Percentiles rank a stretch among this genome's conserved stretches.
phyloP scores from a whole-genome alignment of 768 basidiomycete species.

The Panaeolus cyanescens region DNA sequence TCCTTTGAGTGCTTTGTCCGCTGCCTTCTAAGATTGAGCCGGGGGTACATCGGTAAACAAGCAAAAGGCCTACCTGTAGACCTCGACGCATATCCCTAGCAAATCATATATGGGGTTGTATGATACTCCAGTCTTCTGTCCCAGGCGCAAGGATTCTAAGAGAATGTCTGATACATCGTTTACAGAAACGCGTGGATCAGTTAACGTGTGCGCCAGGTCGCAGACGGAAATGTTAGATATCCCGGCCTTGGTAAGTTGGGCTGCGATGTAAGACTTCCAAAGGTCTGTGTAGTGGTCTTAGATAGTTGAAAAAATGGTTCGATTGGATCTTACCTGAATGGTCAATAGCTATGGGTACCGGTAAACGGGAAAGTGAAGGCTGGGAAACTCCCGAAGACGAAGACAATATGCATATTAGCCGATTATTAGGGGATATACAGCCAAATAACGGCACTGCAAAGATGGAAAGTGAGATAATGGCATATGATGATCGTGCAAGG shows the following conservation, averaged over 20 bases:
- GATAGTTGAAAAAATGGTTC: conserved; percentile 12
- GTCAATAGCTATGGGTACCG: conserved; percentile 32
- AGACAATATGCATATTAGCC: conserved; percentile 56
- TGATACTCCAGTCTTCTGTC: conserved; percentile 33
- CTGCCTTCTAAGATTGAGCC: conserved; percentile 2
- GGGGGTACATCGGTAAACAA: background rate
- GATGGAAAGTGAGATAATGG: conserved; percentile 8
- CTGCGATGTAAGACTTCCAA: background rate
- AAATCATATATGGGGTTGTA: conserved; percentile 43
- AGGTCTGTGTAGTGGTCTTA: conserved; percentile 13
- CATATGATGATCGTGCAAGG: background rate
- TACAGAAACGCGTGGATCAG: conserved; percentile 39
- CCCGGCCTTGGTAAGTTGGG: background rate
- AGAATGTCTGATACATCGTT: conserved; percentile 49
- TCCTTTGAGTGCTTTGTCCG: conserved; percentile 18
- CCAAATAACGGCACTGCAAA: conserved; percentile 58
- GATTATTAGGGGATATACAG: conserved; percentile 58
- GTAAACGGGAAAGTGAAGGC: conserved; percentile 37
- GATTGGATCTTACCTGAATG: background rate
- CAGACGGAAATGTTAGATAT: background rate
- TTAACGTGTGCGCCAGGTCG: conserved; percentile 62
- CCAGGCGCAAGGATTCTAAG: conserved; percentile 45
- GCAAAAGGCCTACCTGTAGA: conserved; percentile 46
- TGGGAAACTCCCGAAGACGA: conserved; percentile 40
- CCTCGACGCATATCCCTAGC: conserved; percentile 47